Base-by-base conservation (phyloP, 768 basidiomycete species). In the Lyophyllum shimeji region DNA sequence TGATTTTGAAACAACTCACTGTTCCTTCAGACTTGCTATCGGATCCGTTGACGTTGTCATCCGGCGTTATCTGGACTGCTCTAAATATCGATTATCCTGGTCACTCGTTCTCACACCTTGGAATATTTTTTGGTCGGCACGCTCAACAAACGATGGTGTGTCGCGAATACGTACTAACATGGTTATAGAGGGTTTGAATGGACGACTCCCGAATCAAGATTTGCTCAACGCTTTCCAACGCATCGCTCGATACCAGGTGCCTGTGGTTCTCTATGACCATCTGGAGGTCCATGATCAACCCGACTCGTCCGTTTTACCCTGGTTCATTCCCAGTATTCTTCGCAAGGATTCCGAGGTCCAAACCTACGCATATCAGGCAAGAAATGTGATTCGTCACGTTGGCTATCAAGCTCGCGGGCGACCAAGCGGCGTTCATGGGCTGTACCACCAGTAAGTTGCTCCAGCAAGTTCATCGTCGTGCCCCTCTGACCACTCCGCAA, bases 21-120 rank as follows among this genome's bases (percentile, higher is more conserved):
- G 52, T 31, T 23, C 46, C 23, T 21, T 24, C 55, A 95, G 93
- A 88, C 65, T 74, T 94, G 17, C 61, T 74, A n/a, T 81, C 82
- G 1, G 84, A 90, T 33, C 74, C 77, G 8, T 76, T 97, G 34
- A 70, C 75, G 31, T 65, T 91, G 21, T 69, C 83, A 1, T 92
- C 93, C 2, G 95, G 95, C 2, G 89, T 95, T 6, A 90, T 99
- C 42, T 99, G 97, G 97, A 93, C 91, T 1, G 94, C 94, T 11
- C 72, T 99, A 45, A 90, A 90, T 62, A 84, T 99, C 42, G 97
- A 98, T 68, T 98, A 98, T 69, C 93, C 95, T 0, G 91, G 94
- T 0, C 96, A 99, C 71, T 98, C 95, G 0, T 96, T 98, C 72
- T 93, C 90, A 9, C 93, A 98, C 66, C 77, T 98, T 1, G 96